Evolutionary conservation across 805 yeast genomes (phyloP).

Genomic region (Yarrowia sp.): DNA sequence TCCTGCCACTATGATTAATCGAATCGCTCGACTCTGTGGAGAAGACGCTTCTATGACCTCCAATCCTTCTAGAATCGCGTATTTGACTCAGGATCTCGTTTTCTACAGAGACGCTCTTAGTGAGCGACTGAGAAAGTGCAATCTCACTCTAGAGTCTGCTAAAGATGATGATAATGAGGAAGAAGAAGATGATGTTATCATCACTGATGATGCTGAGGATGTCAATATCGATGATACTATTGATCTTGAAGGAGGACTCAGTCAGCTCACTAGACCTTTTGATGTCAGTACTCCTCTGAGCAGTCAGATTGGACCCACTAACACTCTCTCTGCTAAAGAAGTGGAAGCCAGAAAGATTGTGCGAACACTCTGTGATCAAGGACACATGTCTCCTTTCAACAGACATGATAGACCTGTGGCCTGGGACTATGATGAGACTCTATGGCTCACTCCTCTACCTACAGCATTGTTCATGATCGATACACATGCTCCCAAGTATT

Average conservation of each 20-base stretch:
- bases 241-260: neutral
- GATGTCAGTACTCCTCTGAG: slow-evolving; percentile 5
- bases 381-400: slow-evolving; percentile 79
- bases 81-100: slow-evolving; percentile 80
- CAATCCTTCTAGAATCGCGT: slow-evolving; percentile 77
- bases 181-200: slow-evolving; percentile 33
- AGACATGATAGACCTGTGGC: slow-evolving; percentile 57
- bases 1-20: slow-evolving; percentile 53
- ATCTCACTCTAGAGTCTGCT: slow-evolving; percentile 50
- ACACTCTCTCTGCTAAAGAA: slow-evolving; percentile 33
- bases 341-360: slow-evolving; percentile 52
- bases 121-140: slow-evolving; percentile 67
- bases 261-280: neutral
- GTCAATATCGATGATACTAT: neutral
- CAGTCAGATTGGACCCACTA: slow-evolving; percentile 14
- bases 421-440: slow-evolving; percentile 66
- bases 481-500: slow-evolving; percentile 65
- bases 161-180: slow-evolving; percentile 39
- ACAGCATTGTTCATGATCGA: slow-evolving; percentile 62
- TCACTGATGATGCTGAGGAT: neutral
- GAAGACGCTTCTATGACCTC: slow-evolving; percentile 59
- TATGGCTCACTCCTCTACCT: slow-evolving; percentile 79
- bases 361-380: slow-evolving; percentile 83
- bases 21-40: slow-evolving; percentile 56
- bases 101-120: slow-evolving; percentile 71